phyloP scores from a whole-genome alignment of 139 green algal genomes.

The Raphidocelis subcapitata region DNA sequence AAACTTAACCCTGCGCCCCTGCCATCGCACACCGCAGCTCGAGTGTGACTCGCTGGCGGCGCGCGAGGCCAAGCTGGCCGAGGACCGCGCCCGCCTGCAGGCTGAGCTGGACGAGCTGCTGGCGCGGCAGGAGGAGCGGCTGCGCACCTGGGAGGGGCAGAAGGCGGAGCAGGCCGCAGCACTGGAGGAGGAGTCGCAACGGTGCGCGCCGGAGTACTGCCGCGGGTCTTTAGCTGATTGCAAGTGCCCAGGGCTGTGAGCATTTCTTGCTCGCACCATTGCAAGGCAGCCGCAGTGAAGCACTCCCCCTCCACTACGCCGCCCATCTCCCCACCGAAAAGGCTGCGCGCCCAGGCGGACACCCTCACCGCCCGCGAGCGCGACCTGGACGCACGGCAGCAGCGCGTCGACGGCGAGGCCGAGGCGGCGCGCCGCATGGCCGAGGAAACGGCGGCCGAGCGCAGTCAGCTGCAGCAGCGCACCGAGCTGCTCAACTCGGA shows the following conservation, averaged over 20 bases:
- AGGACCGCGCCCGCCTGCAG: neutral
- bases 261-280: too few relatives aligned
- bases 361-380: slow-evolving; percentile 15
- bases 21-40: neutral
- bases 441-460: neutral
- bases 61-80: slow-evolving; percentile 8
- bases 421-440: neutral
- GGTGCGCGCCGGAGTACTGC: neutral
- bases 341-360: too few relatives aligned
- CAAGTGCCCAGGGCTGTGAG: too few relatives aligned
- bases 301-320: too few relatives aligned
- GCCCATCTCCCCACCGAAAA: too few relatives aligned
- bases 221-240: too few relatives aligned
- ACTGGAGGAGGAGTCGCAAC: slow-evolving; percentile 15
- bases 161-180: slow-evolving; percentile 2
- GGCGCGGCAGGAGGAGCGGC: slow-evolving; percentile 23
- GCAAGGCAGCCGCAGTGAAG: neutral
- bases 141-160: slow-evolving; percentile 18
- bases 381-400: neutral
- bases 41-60: slow-evolving; percentile 11
- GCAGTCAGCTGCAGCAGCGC: neutral
- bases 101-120: slow-evolving; percentile 24
- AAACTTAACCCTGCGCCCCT: too few relatives aligned
- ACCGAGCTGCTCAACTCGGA: slow-evolving; percentile 5
- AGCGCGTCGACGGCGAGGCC: slow-evolving; percentile 9